Conservation (phyloP, 2,329 filamentous ascomycete genomes). For the Fusarium ramigenum region DNA sequence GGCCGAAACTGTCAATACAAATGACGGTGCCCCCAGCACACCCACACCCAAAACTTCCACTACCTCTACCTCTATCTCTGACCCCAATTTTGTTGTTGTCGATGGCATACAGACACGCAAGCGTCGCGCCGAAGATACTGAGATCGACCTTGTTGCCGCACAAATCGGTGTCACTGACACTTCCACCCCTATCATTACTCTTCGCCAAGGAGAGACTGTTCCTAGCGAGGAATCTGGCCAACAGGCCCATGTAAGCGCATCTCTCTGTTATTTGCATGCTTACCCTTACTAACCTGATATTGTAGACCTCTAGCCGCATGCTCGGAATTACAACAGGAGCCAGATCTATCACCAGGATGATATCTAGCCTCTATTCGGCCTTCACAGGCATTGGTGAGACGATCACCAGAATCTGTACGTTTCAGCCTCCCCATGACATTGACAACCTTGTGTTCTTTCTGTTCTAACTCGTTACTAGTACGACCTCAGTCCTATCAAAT, state of each 20-base stretch:
- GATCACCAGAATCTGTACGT: constrained; percentile 40
- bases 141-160: constrained; percentile 45
- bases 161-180: constrained; percentile 26
- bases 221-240: constrained; percentile 11
- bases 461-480: constrained; percentile 30
- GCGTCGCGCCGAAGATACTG: constrained; percentile 43
- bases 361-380: constrained; percentile 40
- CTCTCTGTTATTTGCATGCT: not conserved
- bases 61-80: not conserved
- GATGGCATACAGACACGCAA: constrained; percentile 46
- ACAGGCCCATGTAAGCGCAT: constrained; percentile 22
- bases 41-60: not conserved
- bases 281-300: not conserved
- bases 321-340: constrained; percentile 23
- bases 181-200: constrained; percentile 23
- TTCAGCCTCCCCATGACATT: not conserved
- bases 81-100: constrained; percentile 28
- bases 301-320: constrained; percentile 36
- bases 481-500: constrained; percentile 38
- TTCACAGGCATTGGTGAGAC: constrained; percentile 42
- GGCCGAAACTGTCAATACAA: not conserved
- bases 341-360: constrained; percentile 44
- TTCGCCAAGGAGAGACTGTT: constrained; percentile 27
- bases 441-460: not conserved
- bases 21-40: not conserved